Conservation (phyloP, 2,329 filamentous ascomycete species). For the Phyllosticta citriasiana region DNA sequence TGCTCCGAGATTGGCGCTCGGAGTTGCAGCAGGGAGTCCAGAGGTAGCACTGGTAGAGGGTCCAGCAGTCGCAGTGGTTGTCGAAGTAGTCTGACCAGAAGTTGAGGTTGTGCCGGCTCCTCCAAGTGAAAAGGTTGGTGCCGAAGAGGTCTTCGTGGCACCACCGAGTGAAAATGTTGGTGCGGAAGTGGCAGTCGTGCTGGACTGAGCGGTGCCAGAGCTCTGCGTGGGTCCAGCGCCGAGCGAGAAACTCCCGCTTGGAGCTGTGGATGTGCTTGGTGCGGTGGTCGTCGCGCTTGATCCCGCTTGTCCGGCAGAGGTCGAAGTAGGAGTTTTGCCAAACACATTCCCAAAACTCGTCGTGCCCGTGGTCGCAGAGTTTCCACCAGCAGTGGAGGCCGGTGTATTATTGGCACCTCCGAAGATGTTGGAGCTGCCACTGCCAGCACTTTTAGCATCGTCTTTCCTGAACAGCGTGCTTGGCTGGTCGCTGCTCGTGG, state of each 20-base stretch:
- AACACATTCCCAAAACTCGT: not conserved
- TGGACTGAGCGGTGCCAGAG: not conserved
- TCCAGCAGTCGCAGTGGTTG: not conserved
- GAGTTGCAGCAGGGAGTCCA: constrained; percentile 18
- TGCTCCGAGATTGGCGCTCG: constrained; percentile 44
- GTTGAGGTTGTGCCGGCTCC: not conserved
- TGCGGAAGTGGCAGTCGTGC: constrained; percentile 3
- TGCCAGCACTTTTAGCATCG: not conserved
- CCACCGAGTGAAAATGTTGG: not conserved
- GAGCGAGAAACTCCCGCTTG: not conserved
- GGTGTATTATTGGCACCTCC: not conserved
- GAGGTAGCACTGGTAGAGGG: constrained; percentile 7
- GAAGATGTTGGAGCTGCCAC: not conserved
- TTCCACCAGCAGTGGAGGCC: not conserved
- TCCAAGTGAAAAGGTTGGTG: constrained; percentile 9
- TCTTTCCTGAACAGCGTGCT: not conserved
- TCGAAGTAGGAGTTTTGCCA: not conserved
- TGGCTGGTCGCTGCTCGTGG: not conserved
- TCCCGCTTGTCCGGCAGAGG: not conserved
- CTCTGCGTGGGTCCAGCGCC: not conserved
- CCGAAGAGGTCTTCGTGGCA: constrained; percentile 11
- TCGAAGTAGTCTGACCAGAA: not conserved
- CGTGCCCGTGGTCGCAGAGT: not conserved
- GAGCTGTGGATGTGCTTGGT: not conserved
- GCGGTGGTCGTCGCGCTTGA: not conserved